Conservation (phyloP, 1,284 basidiomycete species). For the Somion occarium region DNA sequence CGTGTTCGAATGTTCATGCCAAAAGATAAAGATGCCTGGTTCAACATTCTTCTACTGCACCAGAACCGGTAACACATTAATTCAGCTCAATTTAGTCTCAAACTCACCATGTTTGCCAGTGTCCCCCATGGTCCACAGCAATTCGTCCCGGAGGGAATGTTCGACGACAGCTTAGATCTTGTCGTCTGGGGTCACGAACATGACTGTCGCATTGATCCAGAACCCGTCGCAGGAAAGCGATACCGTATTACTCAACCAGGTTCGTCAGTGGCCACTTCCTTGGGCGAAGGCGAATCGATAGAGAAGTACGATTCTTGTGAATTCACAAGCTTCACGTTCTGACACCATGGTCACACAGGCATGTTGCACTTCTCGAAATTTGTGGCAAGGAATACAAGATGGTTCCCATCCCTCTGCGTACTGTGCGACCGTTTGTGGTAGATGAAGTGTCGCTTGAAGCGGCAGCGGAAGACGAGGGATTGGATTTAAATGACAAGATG, state of each 20-base stretch:
- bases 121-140: conserved; percentile 93
- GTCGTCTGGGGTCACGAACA: conserved; percentile 99
- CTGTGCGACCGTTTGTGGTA: conserved; percentile 94
- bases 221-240: conserved; percentile 85
- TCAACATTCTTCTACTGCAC: conserved; percentile 91
- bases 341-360: conserved; percentile 53
- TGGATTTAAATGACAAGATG: conserved; percentile 78
- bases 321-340: background rate
- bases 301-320: conserved; percentile 74
- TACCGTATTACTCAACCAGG: conserved; percentile 96
- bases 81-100: background rate
- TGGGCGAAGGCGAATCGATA: conserved; percentile 86
- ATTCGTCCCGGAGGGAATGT: conserved; percentile 93
- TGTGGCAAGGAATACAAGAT: conserved; percentile 86
- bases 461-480: conserved; percentile 67
- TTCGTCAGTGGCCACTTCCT: conserved; percentile 89
- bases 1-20: conserved; percentile 97
- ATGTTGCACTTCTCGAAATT: conserved; percentile 83
- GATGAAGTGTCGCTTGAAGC: conserved; percentile 77
- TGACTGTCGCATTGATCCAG: conserved; percentile 90
- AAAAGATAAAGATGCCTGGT: conserved; percentile 85
- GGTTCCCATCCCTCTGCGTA: conserved; percentile 82
- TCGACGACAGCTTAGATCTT: conserved; percentile 91
- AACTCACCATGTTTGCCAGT: conserved; percentile 35
- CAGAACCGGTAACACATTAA: conserved; percentile 81